These are phyloP conservation scores for Cardamine chenopodiifolia DNA, from an alignment of 345 rosid species.

Conservation along the genomic window DNA sequence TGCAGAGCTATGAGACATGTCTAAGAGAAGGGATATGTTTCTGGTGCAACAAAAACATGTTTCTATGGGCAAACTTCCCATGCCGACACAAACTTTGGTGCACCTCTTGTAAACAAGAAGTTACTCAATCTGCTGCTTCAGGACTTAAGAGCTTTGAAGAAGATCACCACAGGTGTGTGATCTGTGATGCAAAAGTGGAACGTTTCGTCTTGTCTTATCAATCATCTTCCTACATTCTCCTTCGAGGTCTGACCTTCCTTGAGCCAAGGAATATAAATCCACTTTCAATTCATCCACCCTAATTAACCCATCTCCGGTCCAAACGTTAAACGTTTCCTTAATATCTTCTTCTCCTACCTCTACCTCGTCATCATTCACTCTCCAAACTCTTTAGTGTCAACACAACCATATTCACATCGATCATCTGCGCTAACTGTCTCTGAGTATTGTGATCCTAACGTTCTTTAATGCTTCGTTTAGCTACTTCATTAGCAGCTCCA, in stretches of 20 bases:
- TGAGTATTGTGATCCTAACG: neutral
- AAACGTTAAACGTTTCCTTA: no score
- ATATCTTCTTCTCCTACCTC: no score
- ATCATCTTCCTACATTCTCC: no score
- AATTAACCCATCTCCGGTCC: no score
- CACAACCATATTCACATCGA: no score
- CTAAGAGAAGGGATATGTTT: conserved; percentile 56
- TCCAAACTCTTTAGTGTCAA: no score
- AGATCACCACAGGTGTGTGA: conserved; percentile 64
- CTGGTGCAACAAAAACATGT: conserved; percentile 54
- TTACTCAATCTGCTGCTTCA: conserved; percentile 42
- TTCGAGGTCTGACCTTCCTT: no score
- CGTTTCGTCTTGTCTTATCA: conserved; percentile 44
- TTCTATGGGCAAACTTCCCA: conserved; percentile 69
- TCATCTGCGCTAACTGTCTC: neutral
- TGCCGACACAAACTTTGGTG: conserved; percentile 84
- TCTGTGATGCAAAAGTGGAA: conserved; percentile 66
- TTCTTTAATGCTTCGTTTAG: neutral
- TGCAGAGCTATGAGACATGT: conserved; percentile 54
- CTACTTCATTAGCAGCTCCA: neutral
- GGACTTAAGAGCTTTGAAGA: neutral
- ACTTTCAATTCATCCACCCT: no score
- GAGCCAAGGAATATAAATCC: no score
- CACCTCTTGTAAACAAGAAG: conserved; percentile 52
- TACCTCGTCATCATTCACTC: no score